phyloP scores from a whole-genome alignment of 176 grass and related monocot genomes.

The maize (Zea mays) region DNA sequence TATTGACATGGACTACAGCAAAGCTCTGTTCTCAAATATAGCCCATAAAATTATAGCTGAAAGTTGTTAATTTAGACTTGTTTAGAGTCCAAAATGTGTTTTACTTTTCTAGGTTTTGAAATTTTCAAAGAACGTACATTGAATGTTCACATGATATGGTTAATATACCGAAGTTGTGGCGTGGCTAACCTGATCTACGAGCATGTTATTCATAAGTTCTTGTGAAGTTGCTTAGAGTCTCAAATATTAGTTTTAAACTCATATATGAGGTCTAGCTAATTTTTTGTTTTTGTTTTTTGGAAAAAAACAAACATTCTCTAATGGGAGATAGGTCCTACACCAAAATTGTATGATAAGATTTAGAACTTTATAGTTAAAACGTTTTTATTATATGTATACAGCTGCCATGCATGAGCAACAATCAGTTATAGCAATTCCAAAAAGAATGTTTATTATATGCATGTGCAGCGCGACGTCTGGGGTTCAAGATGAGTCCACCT shows the following conservation, averaged over 20 bases:
- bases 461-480: not conserved
- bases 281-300: too few species aligned
- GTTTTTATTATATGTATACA: not conserved
- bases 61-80: not conserved
- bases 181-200: not conserved
- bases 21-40: not conserved
- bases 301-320: not conserved
- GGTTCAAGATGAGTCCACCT: not conserved
- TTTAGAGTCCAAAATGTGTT: not conserved
- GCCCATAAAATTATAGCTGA: not conserved
- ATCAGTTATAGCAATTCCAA: not conserved
- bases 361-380: not conserved
- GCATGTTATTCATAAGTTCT: not conserved
- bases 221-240: not conserved
- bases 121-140: not conserved
- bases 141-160: not conserved
- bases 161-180: not conserved
- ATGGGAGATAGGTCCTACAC: not conserved
- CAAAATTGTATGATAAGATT: not conserved
- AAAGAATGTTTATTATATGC: not conserved
- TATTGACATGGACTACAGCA: not conserved
- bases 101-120: not conserved
- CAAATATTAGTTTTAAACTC: not conserved
- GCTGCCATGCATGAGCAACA: not conserved
- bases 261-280: too few species aligned